These are phyloP conservation scores for Coniochaeta prunicola DNA, from an alignment of 2,329 filamentous ascomycete species.

Conservation along the genomic window DNA sequence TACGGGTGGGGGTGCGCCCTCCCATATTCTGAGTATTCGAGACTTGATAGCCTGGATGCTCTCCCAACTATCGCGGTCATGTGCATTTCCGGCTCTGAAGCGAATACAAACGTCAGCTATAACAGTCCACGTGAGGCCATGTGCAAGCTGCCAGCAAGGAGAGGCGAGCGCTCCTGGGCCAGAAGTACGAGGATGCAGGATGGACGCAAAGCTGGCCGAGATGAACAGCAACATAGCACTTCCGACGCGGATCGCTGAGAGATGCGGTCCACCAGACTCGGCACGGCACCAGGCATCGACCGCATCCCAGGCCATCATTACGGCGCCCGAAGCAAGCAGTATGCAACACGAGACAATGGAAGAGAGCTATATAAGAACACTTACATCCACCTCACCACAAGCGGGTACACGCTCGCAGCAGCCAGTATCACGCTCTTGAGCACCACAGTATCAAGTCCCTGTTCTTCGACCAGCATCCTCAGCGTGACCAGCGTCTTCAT, in stretches of 20 bases:
- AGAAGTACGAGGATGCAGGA: not conserved
- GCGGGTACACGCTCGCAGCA: conserved; percentile 84
- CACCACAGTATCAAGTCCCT: conserved; percentile 71
- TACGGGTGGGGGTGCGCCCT: conserved; percentile 66
- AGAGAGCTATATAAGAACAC: conserved; percentile 31
- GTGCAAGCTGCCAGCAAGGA: not conserved
- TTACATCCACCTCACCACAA: conserved; percentile 91
- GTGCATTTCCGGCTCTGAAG: conserved; percentile 74
- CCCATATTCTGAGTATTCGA: conserved; percentile 83
- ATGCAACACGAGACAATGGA: not conserved
- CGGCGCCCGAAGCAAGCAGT: not conserved
- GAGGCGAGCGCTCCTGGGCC: not conserved
- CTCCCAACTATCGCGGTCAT: conserved; percentile 78
- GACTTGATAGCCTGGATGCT: conserved; percentile 84
- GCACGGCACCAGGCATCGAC: not conserved
- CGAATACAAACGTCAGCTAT: conserved; percentile 11
- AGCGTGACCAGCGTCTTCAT: conserved; percentile 73
- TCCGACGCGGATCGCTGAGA: not conserved
- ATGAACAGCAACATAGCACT: not conserved
- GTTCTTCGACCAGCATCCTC: conserved; percentile 59
- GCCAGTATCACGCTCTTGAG: conserved; percentile 83
- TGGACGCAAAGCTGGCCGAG: not conserved
- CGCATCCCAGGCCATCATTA: not conserved
- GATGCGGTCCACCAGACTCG: not conserved
- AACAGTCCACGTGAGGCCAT: not conserved